A percentile compares a stretch with the other conserved stretches of the same genome.
phyloP scores from a whole-genome alignment of 2,329 filamentous ascomycete genomes.

The Fusarium globosum region DNA sequence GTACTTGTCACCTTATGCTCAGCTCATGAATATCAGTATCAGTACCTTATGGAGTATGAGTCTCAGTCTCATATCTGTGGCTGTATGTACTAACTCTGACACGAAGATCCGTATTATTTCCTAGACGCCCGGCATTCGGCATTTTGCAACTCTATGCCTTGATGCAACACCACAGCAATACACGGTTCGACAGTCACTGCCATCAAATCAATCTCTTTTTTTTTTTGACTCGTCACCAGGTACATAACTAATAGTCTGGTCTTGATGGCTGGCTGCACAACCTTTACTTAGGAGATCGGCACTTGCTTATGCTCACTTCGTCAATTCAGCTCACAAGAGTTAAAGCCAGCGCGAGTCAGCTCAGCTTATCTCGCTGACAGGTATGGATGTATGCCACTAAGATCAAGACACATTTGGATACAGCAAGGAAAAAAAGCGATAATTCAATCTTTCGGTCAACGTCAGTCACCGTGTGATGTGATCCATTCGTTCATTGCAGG shows the following conservation, averaged over 20 bases:
- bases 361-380: slow-evolving; percentile 42
- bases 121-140: slow-evolving; percentile 33
- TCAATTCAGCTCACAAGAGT: slow-evolving; percentile 25
- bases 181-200: slow-evolving; percentile 5
- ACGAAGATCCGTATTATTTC: background rate
- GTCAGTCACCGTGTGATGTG: slow-evolving; percentile 8
- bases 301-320: background rate
- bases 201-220: slow-evolving; percentile 17
- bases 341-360: slow-evolving; percentile 40
- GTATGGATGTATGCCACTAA: slow-evolving; percentile 4
- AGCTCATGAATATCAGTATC: slow-evolving; percentile 21
- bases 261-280: slow-evolving; percentile 6
- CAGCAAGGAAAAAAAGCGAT: background rate
- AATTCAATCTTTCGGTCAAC: slow-evolving; percentile 29
- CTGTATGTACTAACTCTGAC: background rate
- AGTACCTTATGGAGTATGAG: background rate
- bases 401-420: background rate
- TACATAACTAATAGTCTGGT: background rate
- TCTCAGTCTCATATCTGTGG: slow-evolving; percentile 6
- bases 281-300: background rate
- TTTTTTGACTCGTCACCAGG: background rate
- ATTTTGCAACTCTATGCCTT: background rate
- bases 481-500: slow-evolving; percentile 1
- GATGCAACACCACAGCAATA: background rate
- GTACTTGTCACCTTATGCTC: slow-evolving; percentile 44